Evolutionary conservation across 805 yeast species (phyloP), one percentile per base, ranked within the genome.

Genomic region (Candida insectalens): DNA sequence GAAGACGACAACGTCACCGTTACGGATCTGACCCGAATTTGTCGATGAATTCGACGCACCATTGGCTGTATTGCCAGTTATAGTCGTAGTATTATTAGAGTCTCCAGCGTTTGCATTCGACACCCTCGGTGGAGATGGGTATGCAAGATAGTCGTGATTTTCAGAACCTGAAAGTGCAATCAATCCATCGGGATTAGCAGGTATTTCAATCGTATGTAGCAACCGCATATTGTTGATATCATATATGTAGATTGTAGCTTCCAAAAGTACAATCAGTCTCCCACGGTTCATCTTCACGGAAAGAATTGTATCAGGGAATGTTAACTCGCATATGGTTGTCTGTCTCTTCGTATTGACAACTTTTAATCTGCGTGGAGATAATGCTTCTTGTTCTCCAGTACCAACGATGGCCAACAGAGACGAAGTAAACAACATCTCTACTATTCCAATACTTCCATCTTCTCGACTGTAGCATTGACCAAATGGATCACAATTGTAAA

Each of bases 351-450:
- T 83, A 57, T 89, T 92, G 36, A 89, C 65, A 36, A 89, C 76
- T 50, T 77, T 78, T 40, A 89, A 66, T 41, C 89, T 69, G 40
- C 97, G 66, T n/a, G 96, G 96, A 9, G 85, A 77, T 13, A 78
- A 62, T 1, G 68, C 50, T 4, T 83, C 77, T 40, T 77, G 83
- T 35, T 80, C 88, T 2, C 94, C 94, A 35, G 75, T 65, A 5
- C 89, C 92, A 2, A 85, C 94, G 5, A 87, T 62, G 0, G 94
- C 96, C 10, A 92, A 67, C 25, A 89, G 63, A 5, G 94, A 82
- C 0, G 97, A 83, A 30, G 83, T 71, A 49, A 84, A 89, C 15
- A 89, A 70, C 97, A 89, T 89, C 51, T 88, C 96, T 7, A 87
- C 81, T 3, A 85, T 72, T 0, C 85, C 87, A 20, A 78, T 69